phyloP scores from a whole-genome alignment of 2,329 filamentous ascomycete species.

The Botrytis fabae region DNA sequence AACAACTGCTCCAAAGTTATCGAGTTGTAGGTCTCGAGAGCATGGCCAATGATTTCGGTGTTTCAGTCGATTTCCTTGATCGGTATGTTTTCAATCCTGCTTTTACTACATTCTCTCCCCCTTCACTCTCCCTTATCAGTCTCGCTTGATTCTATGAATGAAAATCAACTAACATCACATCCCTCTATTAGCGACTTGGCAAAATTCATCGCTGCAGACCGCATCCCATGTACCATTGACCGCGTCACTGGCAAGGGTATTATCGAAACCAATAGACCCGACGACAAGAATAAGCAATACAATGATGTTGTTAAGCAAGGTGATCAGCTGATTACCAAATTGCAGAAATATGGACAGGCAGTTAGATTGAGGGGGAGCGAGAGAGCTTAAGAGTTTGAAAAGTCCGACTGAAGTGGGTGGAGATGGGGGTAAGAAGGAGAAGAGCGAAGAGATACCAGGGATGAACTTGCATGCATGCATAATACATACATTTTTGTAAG shows the following conservation, averaged over 20 bases:
- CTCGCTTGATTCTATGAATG: neutral
- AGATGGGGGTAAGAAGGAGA: neutral
- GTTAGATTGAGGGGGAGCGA: slow-evolving; percentile 93
- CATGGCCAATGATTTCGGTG: slow-evolving; percentile 97
- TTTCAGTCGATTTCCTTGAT: slow-evolving; percentile 94
- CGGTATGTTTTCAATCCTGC: slow-evolving; percentile 57
- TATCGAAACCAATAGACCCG: slow-evolving; percentile 95
- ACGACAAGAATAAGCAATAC: slow-evolving; percentile 99
- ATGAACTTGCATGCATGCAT: slow-evolving; percentile 11
- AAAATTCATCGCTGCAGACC: slow-evolving; percentile 92
- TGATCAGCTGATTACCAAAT: slow-evolving; percentile 95
- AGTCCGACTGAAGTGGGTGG: no score
- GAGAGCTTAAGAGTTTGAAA: slow-evolving; percentile 53
- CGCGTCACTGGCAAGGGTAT: slow-evolving; percentile 93
- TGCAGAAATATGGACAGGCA: slow-evolving; percentile 98
- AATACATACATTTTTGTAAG: slow-evolving; percentile 17
- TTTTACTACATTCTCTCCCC: slow-evolving; percentile 8
- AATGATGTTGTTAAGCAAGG: slow-evolving; percentile 97
- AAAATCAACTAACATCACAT: neutral
- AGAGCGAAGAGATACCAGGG: neutral
- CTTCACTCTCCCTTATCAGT: neutral
- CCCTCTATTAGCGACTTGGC: slow-evolving; percentile 74
- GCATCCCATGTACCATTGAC: slow-evolving; percentile 96
- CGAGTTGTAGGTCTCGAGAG: slow-evolving; percentile 93
- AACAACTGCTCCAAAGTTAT: slow-evolving; percentile 96